phyloP scores from a whole-genome alignment of 768 basidiomycete genomes.

The Agaricus bisporus region DNA sequence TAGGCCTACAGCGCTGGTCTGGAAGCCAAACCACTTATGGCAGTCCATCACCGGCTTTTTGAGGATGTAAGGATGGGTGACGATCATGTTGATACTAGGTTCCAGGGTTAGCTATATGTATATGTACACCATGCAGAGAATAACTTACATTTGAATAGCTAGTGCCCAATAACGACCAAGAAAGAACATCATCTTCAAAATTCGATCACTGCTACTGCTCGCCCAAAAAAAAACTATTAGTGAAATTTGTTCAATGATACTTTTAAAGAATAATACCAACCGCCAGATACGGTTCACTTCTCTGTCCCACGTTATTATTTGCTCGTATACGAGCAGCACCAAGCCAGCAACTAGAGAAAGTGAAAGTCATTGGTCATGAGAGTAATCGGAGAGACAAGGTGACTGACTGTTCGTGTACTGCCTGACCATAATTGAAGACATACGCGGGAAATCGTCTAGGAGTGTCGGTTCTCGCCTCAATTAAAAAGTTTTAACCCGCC shows the following conservation, averaged over 20 bases:
- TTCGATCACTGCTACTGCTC: background rate
- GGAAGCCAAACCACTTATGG: background rate
- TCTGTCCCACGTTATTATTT: background rate
- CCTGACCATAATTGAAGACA: too few relatives aligned
- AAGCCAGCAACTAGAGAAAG: background rate
- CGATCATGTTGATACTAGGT: background rate
- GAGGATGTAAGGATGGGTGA: background rate
- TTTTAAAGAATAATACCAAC: background rate
- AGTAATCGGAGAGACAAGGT: too few relatives aligned
- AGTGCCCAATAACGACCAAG: background rate
- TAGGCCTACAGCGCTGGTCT: background rate
- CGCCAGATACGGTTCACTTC: slow-evolving; percentile 1
- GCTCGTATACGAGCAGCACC: background rate
- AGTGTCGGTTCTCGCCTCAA: too few relatives aligned
- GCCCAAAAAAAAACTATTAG: too few relatives aligned
- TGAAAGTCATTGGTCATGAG: too few relatives aligned
- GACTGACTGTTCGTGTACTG: too few relatives aligned
- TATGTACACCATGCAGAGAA: too few relatives aligned
- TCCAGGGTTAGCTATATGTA: background rate
- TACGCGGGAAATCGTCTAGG: too few relatives aligned
- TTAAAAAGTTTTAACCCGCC: too few relatives aligned
- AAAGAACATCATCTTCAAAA: background rate
- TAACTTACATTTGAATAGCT: background rate
- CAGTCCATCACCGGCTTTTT: background rate
- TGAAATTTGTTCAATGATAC: too few relatives aligned